These are phyloP conservation scores for Micractinium conductrix DNA, from an alignment of 139 green algal species.

Conservation along the genomic window DNA sequence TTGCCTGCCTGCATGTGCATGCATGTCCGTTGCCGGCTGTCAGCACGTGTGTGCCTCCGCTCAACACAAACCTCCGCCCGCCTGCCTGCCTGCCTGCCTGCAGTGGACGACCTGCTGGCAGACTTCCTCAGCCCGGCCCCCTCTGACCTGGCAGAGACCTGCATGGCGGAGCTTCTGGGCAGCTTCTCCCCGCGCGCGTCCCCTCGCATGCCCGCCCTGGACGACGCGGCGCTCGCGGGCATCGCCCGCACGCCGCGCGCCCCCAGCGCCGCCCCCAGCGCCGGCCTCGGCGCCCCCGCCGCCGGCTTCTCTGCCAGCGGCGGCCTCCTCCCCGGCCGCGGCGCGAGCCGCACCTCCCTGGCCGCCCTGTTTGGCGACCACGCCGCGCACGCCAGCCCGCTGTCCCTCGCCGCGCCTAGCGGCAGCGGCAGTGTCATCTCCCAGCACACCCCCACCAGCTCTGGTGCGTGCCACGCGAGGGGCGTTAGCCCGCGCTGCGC, in stretches of 20 bases:
- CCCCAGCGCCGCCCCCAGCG: background rate
- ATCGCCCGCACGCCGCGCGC: background rate
- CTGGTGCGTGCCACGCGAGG: background rate
- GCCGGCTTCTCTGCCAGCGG: too few species aligned
- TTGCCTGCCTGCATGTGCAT: background rate
- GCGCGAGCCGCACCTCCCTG: background rate
- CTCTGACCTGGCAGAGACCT: background rate
- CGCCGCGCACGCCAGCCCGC: background rate
- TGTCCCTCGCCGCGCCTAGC: background rate
- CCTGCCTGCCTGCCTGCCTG: background rate
- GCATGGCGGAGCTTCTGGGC: background rate
- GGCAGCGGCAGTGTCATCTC: background rate
- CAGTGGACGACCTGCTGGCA: conserved; percentile 17
- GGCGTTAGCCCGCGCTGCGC: background rate
- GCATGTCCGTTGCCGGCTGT: background rate
- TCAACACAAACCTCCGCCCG: background rate
- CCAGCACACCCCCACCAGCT: background rate
- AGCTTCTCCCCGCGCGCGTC: background rate
- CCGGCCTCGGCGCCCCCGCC: background rate
- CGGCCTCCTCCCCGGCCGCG: too few species aligned
- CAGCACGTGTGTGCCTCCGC: background rate
- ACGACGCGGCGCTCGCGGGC: background rate
- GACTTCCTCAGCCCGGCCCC: conserved; percentile 8
- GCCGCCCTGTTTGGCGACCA: background rate
- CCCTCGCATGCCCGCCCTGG: background rate